Evolutionary conservation across 257 asterid genomes (phyloP).

Genomic region (Primulina tabacum): DNA sequence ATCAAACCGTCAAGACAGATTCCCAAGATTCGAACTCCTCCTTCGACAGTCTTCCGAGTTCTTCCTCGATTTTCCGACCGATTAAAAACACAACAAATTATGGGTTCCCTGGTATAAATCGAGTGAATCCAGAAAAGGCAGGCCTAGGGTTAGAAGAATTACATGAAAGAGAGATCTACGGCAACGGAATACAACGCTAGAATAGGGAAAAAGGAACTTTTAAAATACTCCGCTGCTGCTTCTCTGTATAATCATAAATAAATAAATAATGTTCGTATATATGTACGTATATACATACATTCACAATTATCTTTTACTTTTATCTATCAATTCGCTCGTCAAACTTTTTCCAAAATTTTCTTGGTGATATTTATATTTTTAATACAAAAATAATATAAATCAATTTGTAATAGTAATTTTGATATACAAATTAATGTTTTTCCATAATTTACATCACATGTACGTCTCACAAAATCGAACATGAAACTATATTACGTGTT

Average conservation of each 20-base stretch:
- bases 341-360: slow-evolving; percentile 20
- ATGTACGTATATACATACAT: too few relatives aligned
- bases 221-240: slow-evolving; percentile 23
- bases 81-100: background rate
- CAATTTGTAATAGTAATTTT: too few relatives aligned
- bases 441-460: too few relatives aligned
- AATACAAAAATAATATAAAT: too few relatives aligned
- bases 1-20: slow-evolving; percentile 20
- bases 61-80: background rate
- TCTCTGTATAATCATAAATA: background rate
- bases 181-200: slow-evolving; percentile 10
- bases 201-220: slow-evolving; percentile 5
- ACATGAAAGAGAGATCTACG: slow-evolving; percentile 32
- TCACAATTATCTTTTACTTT: slow-evolving; percentile 30
- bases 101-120: background rate
- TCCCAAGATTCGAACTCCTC: slow-evolving; percentile 23
- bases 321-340: slow-evolving; percentile 25
- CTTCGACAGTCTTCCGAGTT: background rate
- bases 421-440: too few relatives aligned
- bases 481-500: too few relatives aligned
- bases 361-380: too few relatives aligned
- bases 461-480: too few relatives aligned
- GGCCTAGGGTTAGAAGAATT: background rate
- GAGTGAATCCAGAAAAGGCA: slow-evolving; percentile 19
- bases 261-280: too few relatives aligned